Evolutionary conservation across 495 filamentous ascomycete species (phyloP), one percentile per base, ranked within the genome.

Genomic region (Aspergillus bertholletiae): DNA sequence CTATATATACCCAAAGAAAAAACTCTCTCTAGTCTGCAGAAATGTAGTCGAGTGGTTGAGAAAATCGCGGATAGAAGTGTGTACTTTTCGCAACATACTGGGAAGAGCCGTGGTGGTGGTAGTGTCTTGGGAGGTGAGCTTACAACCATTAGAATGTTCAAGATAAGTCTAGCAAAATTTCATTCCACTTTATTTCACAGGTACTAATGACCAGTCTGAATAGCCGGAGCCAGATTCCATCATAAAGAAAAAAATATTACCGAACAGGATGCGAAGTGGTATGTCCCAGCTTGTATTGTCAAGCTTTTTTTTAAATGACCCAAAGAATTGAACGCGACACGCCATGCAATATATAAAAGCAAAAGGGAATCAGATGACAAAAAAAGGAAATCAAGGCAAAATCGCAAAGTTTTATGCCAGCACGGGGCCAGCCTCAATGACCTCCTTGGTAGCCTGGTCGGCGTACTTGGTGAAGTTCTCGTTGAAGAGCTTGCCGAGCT

Each of bases 401-500:
- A 15, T 62, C 24, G 52, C 13, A 49, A 57, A 40, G 9, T 34
- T 57, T 52, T 64, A 55, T 35, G 53, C 24, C 37, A 55, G 52
- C 52, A 68, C 57, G 48, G 70, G 74, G 43, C 73, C 74, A 27
- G 72, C 71, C 49, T 68, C 72, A 32, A 75, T 73, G 34, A 76
- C 92, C 50, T 96, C 93, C 52, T 79, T 74, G 30, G 92, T 96
- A 22, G 92, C 92, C 73, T 96, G 81, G 58, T 87, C 86, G 57
- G 84, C 75, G 79, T 96, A 97, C 79, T 94, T 95, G 79, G 92
- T 85, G 80, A 98, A 98, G 80, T 97, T 97, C 77, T 96, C 89
- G 67, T 86, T 82, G 81, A 97, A 97, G 50, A 97, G 80, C 45
- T 63, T 72, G 56, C 84, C 94, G 6, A 98, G 84, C 78, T 96